Base-by-base conservation (phyloP, 176 grass and related monocot genomes). In the Cenchrus americanus region DNA sequence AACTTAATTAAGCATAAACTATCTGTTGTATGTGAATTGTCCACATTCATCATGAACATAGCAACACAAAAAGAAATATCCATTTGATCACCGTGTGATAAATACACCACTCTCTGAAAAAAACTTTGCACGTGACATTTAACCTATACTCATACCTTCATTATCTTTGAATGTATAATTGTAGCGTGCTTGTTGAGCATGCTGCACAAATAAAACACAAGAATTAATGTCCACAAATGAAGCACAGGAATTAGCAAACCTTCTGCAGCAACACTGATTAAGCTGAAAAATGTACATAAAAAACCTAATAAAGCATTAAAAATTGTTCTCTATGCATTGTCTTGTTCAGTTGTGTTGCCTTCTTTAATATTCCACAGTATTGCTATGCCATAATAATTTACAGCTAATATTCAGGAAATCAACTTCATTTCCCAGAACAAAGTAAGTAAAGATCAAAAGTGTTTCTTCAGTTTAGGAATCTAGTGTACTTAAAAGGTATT, bases 371-470 rank as follows among this genome's bases (percentile, higher is more conserved):
- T 71, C 26, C 44, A 71, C 12, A 49, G 2, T n/a, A 49, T 70
- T 60, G 69, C 44, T 49, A 71, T 49, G 43, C 8, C n/a, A 71
- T 12, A 22, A 23, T 70, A 70, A 10, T 48, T 46, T 70, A 22
- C 68, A 47, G 21, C 68, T 71, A 69, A 69, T 6, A 0, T 17
- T n/a, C 69, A 71, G 6, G n/a, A 71, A 71, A 71, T 10, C 0
- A 60, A 55, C 21, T 24, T 49, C 43, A 49, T 71, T 26, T 71
- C 10, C n/a, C 43, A 71, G 43, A 48, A 49, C 22, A 71, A 11
- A 71, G 44, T 71, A 24, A 22, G 66, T 69, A 69, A 69, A 69
- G 4, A 69, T 69, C 46, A 46, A 42, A 46, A 69, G 5, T 69
- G 40, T 44, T 69, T 71, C 23, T 13, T 14, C 47, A 46, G 43